phyloP scores from a whole-genome alignment of 148 eudicot genomes.

The Polygonum aviculare region DNA sequence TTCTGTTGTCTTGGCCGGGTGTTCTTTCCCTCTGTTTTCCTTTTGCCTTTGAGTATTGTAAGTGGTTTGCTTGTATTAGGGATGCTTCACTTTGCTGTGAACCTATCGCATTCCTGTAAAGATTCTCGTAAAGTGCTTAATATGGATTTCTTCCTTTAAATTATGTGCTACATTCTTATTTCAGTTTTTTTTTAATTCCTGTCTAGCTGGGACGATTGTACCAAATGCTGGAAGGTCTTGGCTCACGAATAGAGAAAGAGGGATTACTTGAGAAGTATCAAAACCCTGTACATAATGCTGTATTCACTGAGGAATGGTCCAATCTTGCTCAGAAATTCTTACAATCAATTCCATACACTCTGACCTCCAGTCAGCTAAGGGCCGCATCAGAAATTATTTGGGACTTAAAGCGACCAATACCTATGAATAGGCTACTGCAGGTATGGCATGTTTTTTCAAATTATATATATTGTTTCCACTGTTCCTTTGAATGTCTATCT shows the following conservation, averaged over 20 bases:
- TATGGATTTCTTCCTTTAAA: neutral
- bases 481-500: neutral
- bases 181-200: neutral
- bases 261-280: slow-evolving; percentile 65
- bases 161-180: neutral
- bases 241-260: slow-evolving; percentile 72
- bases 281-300: slow-evolving; percentile 47
- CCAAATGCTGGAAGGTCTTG: slow-evolving; percentile 93
- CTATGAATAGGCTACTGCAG: slow-evolving; percentile 94
- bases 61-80: neutral
- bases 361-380: slow-evolving; percentile 72
- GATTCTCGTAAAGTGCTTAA: neutral
- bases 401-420: slow-evolving; percentile 81
- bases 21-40: neutral
- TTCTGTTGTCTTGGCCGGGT: neutral
- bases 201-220: slow-evolving; percentile 72
- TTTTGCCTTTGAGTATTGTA: neutral
- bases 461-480: neutral
- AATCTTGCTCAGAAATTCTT: slow-evolving; percentile 51
- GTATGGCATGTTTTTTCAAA: slow-evolving; percentile 25
- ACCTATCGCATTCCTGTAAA: neutral
- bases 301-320: slow-evolving; percentile 63
- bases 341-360: slow-evolving; percentile 67
- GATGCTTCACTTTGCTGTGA: neutral
- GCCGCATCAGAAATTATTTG: slow-evolving; percentile 87